These are phyloP conservation scores for Malus fusca DNA, from an alignment of 306 rosid species.

Conservation along the genomic window DNA sequence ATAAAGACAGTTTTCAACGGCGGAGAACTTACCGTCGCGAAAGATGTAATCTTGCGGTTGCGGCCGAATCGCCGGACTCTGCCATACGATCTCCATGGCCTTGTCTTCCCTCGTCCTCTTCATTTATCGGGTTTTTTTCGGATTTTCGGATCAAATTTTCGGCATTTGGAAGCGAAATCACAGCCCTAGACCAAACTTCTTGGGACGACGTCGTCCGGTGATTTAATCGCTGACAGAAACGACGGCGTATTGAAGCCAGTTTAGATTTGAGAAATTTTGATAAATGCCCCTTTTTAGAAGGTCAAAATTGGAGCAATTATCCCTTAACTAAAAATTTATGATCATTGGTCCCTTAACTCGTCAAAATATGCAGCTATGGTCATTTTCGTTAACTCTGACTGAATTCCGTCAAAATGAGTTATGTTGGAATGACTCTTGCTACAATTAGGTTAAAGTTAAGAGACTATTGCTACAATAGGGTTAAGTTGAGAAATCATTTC, in stretches of 20 bases:
- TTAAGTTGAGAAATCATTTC: no score
- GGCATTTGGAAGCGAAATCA: not conserved
- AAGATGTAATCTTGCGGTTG: constrained; percentile 55
- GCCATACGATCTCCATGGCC: constrained; percentile 81
- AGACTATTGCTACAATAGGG: no score
- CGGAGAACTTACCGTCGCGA: constrained; percentile 47
- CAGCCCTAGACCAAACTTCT: not conserved
- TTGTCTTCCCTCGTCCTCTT: constrained; percentile 30
- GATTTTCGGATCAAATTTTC: not conserved
- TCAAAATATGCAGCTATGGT: no score
- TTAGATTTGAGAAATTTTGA: no score
- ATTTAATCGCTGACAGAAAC: no score
- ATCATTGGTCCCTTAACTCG: no score
- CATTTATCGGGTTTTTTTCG: constrained; percentile 13
- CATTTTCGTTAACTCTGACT: no score
- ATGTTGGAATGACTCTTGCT: fast-evolving
- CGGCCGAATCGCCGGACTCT: constrained; percentile 76
- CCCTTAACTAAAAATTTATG: no score
- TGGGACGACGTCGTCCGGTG: constrained; percentile 15
- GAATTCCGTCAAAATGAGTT: no score
- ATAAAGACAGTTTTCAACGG: not conserved
- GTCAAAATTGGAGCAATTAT: fast-evolving
- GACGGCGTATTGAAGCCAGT: no score
- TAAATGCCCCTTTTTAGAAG: no score
- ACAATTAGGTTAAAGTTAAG: no score